Evolutionary conservation across 2,329 filamentous ascomycete genomes (phyloP).

Genomic region (Colletotrichum sidae): DNA sequence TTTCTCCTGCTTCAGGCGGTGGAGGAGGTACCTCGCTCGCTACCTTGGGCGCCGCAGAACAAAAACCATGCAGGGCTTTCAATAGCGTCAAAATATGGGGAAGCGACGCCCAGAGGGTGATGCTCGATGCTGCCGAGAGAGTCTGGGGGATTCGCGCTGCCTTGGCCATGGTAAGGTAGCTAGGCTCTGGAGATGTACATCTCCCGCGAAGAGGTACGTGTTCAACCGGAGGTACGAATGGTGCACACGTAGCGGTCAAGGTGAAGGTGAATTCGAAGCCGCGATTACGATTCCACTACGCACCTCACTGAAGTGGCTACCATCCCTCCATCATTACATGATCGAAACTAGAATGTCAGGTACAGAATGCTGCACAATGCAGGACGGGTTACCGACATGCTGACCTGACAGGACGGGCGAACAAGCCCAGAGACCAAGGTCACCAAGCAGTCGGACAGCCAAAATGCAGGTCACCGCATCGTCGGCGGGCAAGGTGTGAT

Average conservation of each 20-base stretch:
- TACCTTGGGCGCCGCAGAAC: not conserved
- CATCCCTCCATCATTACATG: conserved; percentile 33
- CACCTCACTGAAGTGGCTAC: not conserved
- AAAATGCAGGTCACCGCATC: conserved; percentile 2
- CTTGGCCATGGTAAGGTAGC: not conserved
- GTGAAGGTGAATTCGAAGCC: conserved; percentile 32
- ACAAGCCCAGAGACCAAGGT: conserved; percentile 12
- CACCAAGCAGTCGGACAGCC: conserved; percentile 4
- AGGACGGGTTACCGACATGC: conserved; percentile 1
- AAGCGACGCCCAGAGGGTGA: conserved; percentile 27
- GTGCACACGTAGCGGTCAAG: conserved; percentile 21
- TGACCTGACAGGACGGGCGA: conserved; percentile 1
- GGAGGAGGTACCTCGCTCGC: not conserved
- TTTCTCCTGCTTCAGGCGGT: not conserved
- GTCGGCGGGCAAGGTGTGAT: not conserved
- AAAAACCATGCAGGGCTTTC: conserved; percentile 28
- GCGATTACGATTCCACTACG: conserved; percentile 27
- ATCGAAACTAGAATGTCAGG: conserved; percentile 35
- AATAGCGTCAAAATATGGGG: conserved; percentile 35
- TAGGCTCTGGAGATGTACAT: not conserved
- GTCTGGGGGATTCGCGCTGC: conserved; percentile 22
- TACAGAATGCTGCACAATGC: conserved; percentile 24
- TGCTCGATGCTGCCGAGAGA: conserved; percentile 31
- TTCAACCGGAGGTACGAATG: not conserved
- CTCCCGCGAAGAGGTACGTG: not conserved